These are phyloP conservation scores for Russula earlei DNA, from an alignment of 768 basidiomycete species.

Conservation along the genomic window DNA sequence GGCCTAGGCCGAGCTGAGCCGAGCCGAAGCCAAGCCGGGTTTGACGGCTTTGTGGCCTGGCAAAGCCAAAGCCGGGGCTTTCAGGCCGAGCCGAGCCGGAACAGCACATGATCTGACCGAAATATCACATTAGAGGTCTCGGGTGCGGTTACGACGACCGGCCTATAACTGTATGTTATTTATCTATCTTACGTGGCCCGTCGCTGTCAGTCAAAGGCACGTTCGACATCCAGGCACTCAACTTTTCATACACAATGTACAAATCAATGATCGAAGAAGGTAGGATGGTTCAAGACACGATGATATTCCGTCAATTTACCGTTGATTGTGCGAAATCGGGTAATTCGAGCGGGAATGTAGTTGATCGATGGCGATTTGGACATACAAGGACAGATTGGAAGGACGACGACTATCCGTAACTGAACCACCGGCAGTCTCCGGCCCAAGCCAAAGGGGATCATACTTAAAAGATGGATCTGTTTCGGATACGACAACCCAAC, in stretches of 20 bases:
- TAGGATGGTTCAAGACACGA: background rate
- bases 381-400: background rate
- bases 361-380: slow-evolving; percentile 10
- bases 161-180: no score
- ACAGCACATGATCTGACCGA: no score
- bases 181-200: no score
- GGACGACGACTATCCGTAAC: background rate
- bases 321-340: slow-evolving; percentile 1
- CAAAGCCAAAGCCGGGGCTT: no score
- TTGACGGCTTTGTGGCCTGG: no score
- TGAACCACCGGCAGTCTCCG: slow-evolving; percentile 12
- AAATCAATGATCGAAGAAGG: background rate
- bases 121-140: no score
- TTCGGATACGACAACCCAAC: background rate
- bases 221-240: background rate
- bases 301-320: slow-evolving; percentile 6
- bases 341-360: background rate
- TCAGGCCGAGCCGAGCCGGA: no score
- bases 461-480: slow-evolving; percentile 3
- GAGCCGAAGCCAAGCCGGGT: no score
- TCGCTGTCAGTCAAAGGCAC: background rate
- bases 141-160: no score
- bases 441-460: background rate
- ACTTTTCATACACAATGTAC: background rate
- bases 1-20: no score